Percentiles rank a stretch among this genome's conserved stretches.
These are phyloP conservation scores for Monosporozyma yasuniensis DNA, from an alignment of 805 yeast species.

Conservation along the genomic window DNA sequence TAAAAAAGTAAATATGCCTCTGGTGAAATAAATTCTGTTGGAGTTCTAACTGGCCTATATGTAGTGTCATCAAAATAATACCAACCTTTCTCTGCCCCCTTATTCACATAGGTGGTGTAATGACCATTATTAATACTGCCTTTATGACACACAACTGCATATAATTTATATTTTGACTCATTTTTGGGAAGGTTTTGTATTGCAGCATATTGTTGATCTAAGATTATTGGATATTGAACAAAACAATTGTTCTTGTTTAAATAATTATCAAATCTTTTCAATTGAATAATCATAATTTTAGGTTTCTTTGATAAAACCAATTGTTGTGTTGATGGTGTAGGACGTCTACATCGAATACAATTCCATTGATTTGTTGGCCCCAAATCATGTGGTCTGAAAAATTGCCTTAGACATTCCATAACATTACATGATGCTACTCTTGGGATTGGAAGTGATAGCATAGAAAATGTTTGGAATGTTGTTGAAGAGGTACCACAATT, in stretches of 20 bases:
- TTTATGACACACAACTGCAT: slow-evolving; percentile 74
- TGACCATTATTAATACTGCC: slow-evolving; percentile 84
- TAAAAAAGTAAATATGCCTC: slow-evolving; percentile 84
- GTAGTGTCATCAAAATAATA: slow-evolving; percentile 73
- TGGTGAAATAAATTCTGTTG: slow-evolving; percentile 48
- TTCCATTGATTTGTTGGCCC: slow-evolving; percentile 78
- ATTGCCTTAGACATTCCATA: slow-evolving; percentile 65
- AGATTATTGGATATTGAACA: slow-evolving; percentile 55
- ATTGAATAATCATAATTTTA: slow-evolving; percentile 65
- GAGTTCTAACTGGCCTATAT: slow-evolving; percentile 43
- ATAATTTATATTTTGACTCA: slow-evolving; percentile 45
- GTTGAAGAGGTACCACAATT: slow-evolving; percentile 72
- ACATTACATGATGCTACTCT: slow-evolving; percentile 32
- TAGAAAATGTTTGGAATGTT: slow-evolving; percentile 75
- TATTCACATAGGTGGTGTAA: slow-evolving; percentile 72
- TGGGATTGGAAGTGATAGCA: slow-evolving; percentile 74
- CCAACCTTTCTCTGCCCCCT: slow-evolving; percentile 57
- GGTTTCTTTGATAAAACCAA: slow-evolving; percentile 74
- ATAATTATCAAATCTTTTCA: slow-evolving; percentile 60
- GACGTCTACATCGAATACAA: slow-evolving; percentile 65
- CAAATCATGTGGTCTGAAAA: slow-evolving; percentile 59
- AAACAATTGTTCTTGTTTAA: slow-evolving; percentile 49
- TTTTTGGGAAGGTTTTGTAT: slow-evolving; percentile 19
- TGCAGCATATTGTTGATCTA: slow-evolving; percentile 65
- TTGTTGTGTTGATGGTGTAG: slow-evolving; percentile 56